Base-by-base conservation (phyloP, 2,329 filamentous ascomycete genomes). In the Botrytis squamosa region DNA sequence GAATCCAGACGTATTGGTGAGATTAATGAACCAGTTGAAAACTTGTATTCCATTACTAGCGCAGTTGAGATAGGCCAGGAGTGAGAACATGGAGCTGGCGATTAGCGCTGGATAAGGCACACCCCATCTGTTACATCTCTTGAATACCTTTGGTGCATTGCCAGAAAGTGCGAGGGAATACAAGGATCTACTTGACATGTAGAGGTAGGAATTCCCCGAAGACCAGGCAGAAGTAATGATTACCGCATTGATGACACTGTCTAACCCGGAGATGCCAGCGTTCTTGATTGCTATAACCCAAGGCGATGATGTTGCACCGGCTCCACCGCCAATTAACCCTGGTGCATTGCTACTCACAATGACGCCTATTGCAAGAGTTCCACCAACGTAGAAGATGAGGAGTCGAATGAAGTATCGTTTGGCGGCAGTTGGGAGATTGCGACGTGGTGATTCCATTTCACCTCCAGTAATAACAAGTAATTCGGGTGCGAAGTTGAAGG, bases 1-100 rank as follows among this genome's bases (percentile, higher is more conserved):
- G 2, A 60, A 60, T 25, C 59, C 59, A 38, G 59, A 60, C 7
- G 59, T 60, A 25, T 60, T 60, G 20, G 59, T 60, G 33, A 60
- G 59, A 60, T 60, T 60, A 14, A 60, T 60, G 33, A 60, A 38
- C 59, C 59, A 60, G 59, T 60, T 60, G 33, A 60, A 60, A 38
- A 60, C 59, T 7, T 60, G 59, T 14, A 60, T 29, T 25, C 59
- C 33, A 25, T 36, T 60, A 3, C 59, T 60, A 25, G 33, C 59
- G 20, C 59, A 60, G 59, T 60, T 60, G 33, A 60, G 59, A 60
- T 60, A 60, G 59, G 59, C 59, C 20, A 60, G 10, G 5, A 60
- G 59, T 25, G 59, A 60, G 2, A 60, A 33, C 59, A 60, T 38
- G 10, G 59, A 60, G 59, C 59, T 60, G 10, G 59, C 33, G 12